Conservation (phyloP, 805 yeast genomes). For the Suhomyces sp. region DNA sequence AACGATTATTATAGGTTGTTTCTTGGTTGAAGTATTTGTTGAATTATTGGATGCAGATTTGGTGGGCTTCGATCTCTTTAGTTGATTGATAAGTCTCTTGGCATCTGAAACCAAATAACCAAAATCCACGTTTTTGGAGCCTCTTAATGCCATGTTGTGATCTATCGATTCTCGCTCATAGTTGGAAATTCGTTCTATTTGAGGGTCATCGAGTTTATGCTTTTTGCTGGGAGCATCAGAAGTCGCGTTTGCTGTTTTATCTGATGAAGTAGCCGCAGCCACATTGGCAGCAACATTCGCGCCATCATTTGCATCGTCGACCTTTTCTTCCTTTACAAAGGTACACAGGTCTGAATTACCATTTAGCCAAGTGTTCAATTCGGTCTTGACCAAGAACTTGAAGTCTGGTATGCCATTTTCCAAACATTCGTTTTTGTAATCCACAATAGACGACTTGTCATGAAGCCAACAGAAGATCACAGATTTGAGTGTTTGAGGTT, state of each 20-base stretch:
- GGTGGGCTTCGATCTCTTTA: conserved; percentile 53
- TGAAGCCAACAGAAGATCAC: conserved; percentile 77
- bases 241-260: conserved; percentile 1
- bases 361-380: conserved; percentile 74
- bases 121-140: conserved; percentile 64
- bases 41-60: conserved; percentile 64
- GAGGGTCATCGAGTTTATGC: conserved; percentile 40
- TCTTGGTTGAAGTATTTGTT: conserved; percentile 20
- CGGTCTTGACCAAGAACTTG: conserved; percentile 81
- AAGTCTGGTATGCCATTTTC: conserved; percentile 62
- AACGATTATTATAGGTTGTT: conserved; percentile 43
- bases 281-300: conserved; percentile 16
- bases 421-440: conserved; percentile 73
- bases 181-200: conserved; percentile 42
- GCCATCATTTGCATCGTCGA: neutral
- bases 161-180: conserved; percentile 53
- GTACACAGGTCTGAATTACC: conserved; percentile 64
- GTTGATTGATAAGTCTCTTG: conserved; percentile 50
- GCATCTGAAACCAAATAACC: conserved; percentile 69
- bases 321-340: conserved; percentile 35
- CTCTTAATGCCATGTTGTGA: conserved; percentile 62
- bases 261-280: neutral
- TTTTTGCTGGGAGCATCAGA: conserved; percentile 7
- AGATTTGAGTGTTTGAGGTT: conserved; percentile 51
- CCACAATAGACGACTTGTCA: conserved; percentile 72